phyloP scores from a whole-genome alignment of 164 flowering plant genomes.

The Tinospora cordifolia region DNA sequence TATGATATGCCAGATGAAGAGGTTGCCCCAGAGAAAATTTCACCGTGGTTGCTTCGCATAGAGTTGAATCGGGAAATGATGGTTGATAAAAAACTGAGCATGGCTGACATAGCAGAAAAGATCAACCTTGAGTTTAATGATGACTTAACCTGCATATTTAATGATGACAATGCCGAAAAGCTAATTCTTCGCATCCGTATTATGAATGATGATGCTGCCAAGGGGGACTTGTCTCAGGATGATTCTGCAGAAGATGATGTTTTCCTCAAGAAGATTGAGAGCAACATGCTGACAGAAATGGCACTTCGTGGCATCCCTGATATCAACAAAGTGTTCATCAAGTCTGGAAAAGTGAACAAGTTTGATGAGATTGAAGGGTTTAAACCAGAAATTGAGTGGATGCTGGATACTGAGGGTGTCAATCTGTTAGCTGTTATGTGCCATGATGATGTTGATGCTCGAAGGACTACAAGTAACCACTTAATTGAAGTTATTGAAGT shows the following conservation, averaged over 20 bases:
- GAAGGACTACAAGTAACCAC: conserved; percentile 90
- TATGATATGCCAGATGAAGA: conserved; percentile 99
- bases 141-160: conserved; percentile 89
- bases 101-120: conserved; percentile 97
- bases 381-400: conserved; percentile 83
- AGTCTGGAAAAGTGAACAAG: conserved; percentile 56
- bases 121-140: conserved; percentile 91
- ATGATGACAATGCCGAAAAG: conserved; percentile 97
- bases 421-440: conserved; percentile 93
- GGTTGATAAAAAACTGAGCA: conserved; percentile 97
- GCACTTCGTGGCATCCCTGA: conserved; percentile 95
- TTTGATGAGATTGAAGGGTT: conserved; percentile 85
- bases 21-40: conserved; percentile 83
- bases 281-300: conserved; percentile 98
- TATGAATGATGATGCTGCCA: conserved; percentile 96
- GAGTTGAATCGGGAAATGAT: conserved; percentile 98
- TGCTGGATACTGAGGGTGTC: conserved; percentile 98
- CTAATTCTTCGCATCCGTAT: conserved; percentile 92
- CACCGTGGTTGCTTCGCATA: conserved; percentile 96
- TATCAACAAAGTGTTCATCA: conserved; percentile 91
- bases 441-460: conserved; percentile 92
- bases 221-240: conserved; percentile 64
- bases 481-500: conserved; percentile 96
- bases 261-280: conserved; percentile 92
- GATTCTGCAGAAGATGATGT: conserved; percentile 99